Base-by-base conservation (phyloP, 768 basidiomycete species). In the Mycena sanguinolenta region DNA sequence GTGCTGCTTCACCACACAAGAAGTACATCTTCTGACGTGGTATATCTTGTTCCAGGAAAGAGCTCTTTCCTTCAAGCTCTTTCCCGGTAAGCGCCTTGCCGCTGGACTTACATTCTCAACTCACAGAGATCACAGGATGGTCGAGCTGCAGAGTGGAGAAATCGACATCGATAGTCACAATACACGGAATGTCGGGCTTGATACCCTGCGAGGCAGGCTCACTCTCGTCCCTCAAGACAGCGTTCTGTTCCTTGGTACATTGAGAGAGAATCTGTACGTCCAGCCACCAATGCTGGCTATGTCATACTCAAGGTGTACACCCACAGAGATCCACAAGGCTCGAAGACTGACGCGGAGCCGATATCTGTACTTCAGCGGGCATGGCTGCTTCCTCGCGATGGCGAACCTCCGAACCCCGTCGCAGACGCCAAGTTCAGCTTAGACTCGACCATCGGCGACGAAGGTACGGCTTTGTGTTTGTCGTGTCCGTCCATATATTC, bases 151-250 rank as follows among this genome's bases (percentile, higher is more conserved):
- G 42, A 76, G 79, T 0, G 93, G 94, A 0, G 77, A 75, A 25
- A 90, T 95, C 65, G 79, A 82, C 44, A 88, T 91, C 54, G 90
- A 92, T 71, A 88, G 87, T 3, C 75, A 78, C 32, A 84, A 92
- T 73, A 89, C 87, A 69, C 78, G 77, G 25, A 76, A 81, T 17
- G 81, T 93, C 28, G 90, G 90, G 0, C 81, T 93, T 10, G 85
- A 88, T 66, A 83, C 76, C 19, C 81, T 92, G 1, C 84, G 91
- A 6, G 78, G 79, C 27, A 82, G 86, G 21, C 77, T 93, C 4
- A 88, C 91, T 5, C 84, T 93, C 46, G 91, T 94, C 16, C 93
- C 92, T 0, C 93, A 92, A 78, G 89, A 91, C 53, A 83, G 81
- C 21, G 84, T 86, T 21, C 76, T 90, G n/a, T 91, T 89, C 76